Evolutionary conservation across 2,329 filamentous ascomycete genomes (phyloP), one percentile per base, ranked within the genome.

Genomic region (Diplodia mutila): DNA sequence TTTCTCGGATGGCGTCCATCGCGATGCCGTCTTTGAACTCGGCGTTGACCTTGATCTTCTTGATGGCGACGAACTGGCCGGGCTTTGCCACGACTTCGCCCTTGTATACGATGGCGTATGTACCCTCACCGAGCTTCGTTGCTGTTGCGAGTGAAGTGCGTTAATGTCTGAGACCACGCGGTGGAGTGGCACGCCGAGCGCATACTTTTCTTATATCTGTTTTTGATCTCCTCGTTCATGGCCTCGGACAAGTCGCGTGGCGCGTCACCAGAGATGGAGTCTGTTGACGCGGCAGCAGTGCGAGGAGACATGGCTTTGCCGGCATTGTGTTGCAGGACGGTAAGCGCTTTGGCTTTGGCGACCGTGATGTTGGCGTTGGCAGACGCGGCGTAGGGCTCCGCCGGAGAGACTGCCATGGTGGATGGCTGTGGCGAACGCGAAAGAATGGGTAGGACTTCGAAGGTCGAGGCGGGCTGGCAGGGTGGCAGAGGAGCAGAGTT

Each of bases 81-180:
- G 93, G 90, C 73, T 95, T 89, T 68, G 81, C 77, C 70, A 89
- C 87, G 54, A 95, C 86, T 79, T 94, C 91, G 64, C 94, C 95
- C 65, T 94, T 88, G 83, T 93, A 97, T 75, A 99, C 95, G 75
- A 96, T 90, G 77, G 95, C 95, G 79, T 99, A 99, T 71, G 95
- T 98, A 83, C 95, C 95, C 80, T 97, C 93, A 78, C 95, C 95
- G 69, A 99, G 88, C 77, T 95, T 95, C 78, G 91, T 93, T 75
- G 92, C 92, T 93, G 72, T 32, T 63, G 9, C 27, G 39, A 39
- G 32, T 23, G 53, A 53, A 46, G 29, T n/a, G 25, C 18, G 66
- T 64, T 55, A 69, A 66, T 55, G 61, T 49, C 42, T 1, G n/a
- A 14, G 6, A n/a, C 57, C 23, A 18, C 23, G 27, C 54, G 32